These are phyloP conservation scores for Posidonia oceanica DNA, from an alignment of 116 monocot species.

Conservation along the genomic window DNA sequence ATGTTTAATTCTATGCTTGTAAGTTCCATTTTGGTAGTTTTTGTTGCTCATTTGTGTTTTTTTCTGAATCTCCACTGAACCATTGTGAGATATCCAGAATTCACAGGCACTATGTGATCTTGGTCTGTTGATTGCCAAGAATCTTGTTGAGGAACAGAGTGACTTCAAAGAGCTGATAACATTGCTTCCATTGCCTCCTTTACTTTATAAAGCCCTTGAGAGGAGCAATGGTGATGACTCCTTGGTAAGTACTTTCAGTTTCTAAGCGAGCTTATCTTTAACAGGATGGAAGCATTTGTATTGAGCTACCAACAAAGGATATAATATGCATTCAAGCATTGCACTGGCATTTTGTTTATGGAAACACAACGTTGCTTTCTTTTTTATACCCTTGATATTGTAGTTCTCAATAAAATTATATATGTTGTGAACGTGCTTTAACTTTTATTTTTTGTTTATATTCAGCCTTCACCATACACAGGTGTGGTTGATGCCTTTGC, in stretches of 20 bases:
- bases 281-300: no score
- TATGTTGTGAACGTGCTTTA: no score
- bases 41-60: background rate
- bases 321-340: no score
- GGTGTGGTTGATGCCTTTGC: no score
- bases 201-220: slow-evolving; percentile 48
- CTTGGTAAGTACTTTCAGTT: slow-evolving; percentile 29
- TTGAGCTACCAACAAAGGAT: no score
- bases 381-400: no score
- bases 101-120: slow-evolving; percentile 82
- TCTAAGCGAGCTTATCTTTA: background rate
- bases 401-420: no score
- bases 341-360: no score
- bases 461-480: no score
- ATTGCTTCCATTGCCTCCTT: slow-evolving; percentile 44
- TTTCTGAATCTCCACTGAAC: background rate
- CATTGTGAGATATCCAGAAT: slow-evolving; percentile 32
- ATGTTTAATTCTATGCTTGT: background rate
- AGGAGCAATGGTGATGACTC: slow-evolving; percentile 25
- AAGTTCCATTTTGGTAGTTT: background rate
- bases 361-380: no score
- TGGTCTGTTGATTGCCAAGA: slow-evolving; percentile 63
- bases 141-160: slow-evolving; percentile 30
- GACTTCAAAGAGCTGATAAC: slow-evolving; percentile 22
- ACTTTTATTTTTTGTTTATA: no score